These are phyloP conservation scores for Penicillium sp. DNA, from an alignment of 2,329 filamentous ascomycete species.

Conservation along the genomic window DNA sequence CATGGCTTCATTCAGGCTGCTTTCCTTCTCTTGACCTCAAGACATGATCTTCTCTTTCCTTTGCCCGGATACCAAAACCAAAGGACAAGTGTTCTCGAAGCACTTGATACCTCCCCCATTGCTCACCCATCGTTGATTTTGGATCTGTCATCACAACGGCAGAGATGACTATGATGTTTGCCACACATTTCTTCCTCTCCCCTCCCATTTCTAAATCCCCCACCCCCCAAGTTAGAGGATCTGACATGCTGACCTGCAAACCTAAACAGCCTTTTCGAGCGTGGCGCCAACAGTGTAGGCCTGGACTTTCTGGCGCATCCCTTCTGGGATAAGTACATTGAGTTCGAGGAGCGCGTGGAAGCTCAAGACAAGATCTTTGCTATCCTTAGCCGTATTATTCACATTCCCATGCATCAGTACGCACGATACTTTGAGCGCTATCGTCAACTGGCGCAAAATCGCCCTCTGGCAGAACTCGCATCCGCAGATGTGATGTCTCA, in stretches of 20 bases:
- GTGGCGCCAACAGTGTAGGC: conserved; percentile 79
- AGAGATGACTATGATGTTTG: conserved; percentile 43
- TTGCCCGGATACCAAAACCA: conserved; percentile 26
- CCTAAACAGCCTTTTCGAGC: conserved; percentile 77
- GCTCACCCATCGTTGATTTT: conserved; percentile 40
- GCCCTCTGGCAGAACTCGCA: conserved; percentile 72
- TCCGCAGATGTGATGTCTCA: conserved; percentile 66
- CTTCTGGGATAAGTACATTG: conserved; percentile 99
- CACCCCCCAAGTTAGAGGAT: conserved; percentile 22
- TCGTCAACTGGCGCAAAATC: conserved; percentile 70
- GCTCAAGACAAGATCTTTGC: conserved; percentile 80
- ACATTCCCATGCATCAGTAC: conserved; percentile 95
- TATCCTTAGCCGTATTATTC: conserved; percentile 77
- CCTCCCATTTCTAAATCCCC: conserved; percentile 12
- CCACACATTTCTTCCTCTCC: conserved; percentile 40
- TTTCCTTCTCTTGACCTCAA: conserved; percentile 45
- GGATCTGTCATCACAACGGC: conserved; percentile 37
- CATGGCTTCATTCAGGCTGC: conserved; percentile 51
- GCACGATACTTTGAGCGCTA: conserved; percentile 92
- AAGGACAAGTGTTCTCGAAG: conserved; percentile 35
- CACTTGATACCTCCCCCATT: conserved; percentile 29
- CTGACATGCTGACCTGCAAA: conserved; percentile 40
- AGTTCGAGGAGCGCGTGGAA: conserved; percentile 91
- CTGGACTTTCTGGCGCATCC: conserved; percentile 92
- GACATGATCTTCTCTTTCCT: conserved; percentile 19